A percentile compares a stretch with the other conserved stretches of the same genome.
These are phyloP conservation scores for Achlya hypogyna DNA, from an alignment of 352 stramenopile species.

Conservation along the genomic window DNA sequence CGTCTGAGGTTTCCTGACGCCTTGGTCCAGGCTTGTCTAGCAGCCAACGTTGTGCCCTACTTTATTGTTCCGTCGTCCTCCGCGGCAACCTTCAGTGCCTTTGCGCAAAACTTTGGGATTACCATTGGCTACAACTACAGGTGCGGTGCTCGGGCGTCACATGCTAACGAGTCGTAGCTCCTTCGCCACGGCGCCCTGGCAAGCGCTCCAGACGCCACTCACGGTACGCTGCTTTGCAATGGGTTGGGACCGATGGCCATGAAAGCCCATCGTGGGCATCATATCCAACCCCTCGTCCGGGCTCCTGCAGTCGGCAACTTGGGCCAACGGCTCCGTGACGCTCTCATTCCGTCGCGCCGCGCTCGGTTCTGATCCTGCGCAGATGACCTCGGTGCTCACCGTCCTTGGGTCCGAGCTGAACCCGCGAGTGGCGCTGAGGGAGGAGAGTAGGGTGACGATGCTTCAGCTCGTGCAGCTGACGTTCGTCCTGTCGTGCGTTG, in stretches of 20 bases:
- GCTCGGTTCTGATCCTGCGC: not conserved
- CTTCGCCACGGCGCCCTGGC: not conserved
- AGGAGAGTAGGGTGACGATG: not conserved
- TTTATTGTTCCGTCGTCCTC: slow-evolving; percentile 3
- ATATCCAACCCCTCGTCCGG: not conserved
- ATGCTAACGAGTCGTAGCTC: not conserved
- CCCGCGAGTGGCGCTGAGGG: not conserved
- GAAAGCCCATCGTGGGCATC: not conserved
- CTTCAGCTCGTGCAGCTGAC: not conserved
- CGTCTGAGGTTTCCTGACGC: not conserved
- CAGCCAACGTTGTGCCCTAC: slow-evolving; percentile 3
- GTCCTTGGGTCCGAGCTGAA: not conserved
- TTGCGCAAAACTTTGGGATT: not conserved
- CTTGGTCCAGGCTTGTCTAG: not conserved
- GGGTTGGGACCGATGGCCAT: not conserved
- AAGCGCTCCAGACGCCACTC: not conserved
- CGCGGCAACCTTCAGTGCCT: not conserved
- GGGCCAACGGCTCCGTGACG: not conserved
- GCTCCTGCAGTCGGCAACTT: not conserved
- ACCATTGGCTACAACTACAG: not conserved
- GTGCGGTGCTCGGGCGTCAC: not conserved
- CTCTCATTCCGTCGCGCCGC: not conserved
- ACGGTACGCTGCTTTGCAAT: not conserved
- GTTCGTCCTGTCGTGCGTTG: not conserved
- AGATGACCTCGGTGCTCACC: not conserved